A percentile compares a stretch with the other conserved stretches of the same genome.
Evolutionary conservation across 345 rosid species (phyloP).

Genomic region (Lepidium didymum): DNA sequence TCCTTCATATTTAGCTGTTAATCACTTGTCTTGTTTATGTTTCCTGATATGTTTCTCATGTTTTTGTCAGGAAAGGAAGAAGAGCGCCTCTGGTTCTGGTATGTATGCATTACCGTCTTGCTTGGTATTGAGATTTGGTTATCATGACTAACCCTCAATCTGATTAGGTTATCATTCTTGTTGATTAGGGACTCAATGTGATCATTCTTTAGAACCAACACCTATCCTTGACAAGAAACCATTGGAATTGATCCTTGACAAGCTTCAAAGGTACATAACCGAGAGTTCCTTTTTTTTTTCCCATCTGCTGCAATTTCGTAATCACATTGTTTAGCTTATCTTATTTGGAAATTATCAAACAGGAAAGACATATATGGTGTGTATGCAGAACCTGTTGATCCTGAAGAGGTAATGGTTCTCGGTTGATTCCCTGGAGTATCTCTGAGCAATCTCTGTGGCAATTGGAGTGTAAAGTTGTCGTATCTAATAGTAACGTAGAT

Average conservation of each 20-base stretch:
- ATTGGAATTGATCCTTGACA: conserved; percentile 81
- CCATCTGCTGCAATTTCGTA: background rate
- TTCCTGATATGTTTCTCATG: conserved; percentile 13
- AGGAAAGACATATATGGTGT: conserved; percentile 98
- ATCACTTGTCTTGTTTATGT: conserved; percentile 12
- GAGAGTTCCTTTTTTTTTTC: background rate
- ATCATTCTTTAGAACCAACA: conserved; percentile 31
- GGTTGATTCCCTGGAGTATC: background rate
- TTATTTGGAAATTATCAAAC: conserved; percentile 30
- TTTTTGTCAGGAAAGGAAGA: conserved; percentile 51
- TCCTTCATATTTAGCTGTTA: too few relatives aligned
- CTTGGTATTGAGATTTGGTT: conserved; percentile 7
- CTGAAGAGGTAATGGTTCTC: conserved; percentile 62
- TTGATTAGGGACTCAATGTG: conserved; percentile 44
- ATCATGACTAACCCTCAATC: background rate
- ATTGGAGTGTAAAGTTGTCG: background rate
- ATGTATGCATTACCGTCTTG: conserved; percentile 27
- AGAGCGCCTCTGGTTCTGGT: conserved; percentile 42
- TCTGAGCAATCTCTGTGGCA: background rate
- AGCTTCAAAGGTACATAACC: conserved; percentile 72
- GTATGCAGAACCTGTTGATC: conserved; percentile 91
- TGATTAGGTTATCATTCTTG: conserved; percentile 12
- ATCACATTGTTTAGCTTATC: conserved; percentile 12
- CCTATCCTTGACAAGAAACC: conserved; percentile 75
- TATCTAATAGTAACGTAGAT: too few relatives aligned